Evolutionary conservation across 306 rosid species (phyloP).

Genomic region (Cajanus cajan): DNA sequence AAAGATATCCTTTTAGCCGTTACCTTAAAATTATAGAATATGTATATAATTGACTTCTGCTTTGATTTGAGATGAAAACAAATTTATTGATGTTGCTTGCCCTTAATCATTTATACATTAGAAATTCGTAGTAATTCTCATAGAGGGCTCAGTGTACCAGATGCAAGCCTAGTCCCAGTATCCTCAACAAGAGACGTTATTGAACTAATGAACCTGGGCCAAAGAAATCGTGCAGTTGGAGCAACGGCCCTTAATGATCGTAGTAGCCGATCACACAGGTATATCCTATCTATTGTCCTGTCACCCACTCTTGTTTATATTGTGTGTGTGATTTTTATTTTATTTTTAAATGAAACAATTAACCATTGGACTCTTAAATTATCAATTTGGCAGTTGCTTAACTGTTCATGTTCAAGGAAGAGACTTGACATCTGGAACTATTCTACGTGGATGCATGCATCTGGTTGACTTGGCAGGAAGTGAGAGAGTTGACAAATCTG

Average conservation of each 20-base stretch:
- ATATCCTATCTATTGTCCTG: neutral
- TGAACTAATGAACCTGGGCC: conserved; percentile 91
- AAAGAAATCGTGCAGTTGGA: conserved; percentile 87
- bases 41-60: neutral
- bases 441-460: conserved; percentile 92
- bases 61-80: conserved; percentile 14
- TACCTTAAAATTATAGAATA: conserved; percentile 5
- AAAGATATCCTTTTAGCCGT: conserved; percentile 81
- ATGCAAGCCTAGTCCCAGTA: conserved; percentile 75
- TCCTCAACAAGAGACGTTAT: conserved; percentile 84
- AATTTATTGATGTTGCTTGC: conserved; percentile 19
- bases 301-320: conserved; percentile 12
- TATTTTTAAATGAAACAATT: neutral
- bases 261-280: conserved; percentile 98
- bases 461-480: conserved; percentile 97
- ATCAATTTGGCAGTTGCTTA: conserved; percentile 75
- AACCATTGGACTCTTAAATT: conserved; percentile 30
- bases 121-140: conserved; percentile 90
- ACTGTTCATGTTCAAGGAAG: conserved; percentile 98
- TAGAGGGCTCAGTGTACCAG: conserved; percentile 86
- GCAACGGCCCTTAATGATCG: conserved; percentile 97
- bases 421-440: conserved; percentile 81
- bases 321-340: no score
- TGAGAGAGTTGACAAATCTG: conserved; percentile 96
- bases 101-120: conserved; percentile 66